Evolutionary conservation across 305 asterid genomes (phyloP), one percentile per base, ranked within the genome.

Genomic region (Fraxinus ornus): DNA sequence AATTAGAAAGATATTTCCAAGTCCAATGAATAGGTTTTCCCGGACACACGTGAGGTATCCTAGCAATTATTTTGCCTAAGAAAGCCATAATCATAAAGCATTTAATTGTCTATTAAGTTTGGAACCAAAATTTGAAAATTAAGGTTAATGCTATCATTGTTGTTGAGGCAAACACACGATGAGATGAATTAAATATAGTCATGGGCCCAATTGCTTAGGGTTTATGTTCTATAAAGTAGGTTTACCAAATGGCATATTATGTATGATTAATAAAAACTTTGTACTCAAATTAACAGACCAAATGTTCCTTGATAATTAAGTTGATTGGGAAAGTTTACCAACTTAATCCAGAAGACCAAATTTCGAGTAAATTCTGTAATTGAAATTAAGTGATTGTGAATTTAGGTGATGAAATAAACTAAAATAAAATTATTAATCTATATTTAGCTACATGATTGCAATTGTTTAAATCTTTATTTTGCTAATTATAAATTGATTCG

Each of bases 151-250:
- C 41, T 30, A 87, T 89, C 80, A 87, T 86, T 77, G 70, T 84
- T 84, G 64, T 84, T 79, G 84, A 84, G 83, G 82, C 87, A 85
- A 81, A 26, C 90, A 87, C 88, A 87, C 92, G 92, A 84, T 89
- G 86, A 32, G 76, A 66, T 80, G 84, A 80, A 35, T 26, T 57
- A 35, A 36, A 75, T 78, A 74, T 10, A 64, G 52, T 32, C 74
- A 83, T 87, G 90, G 89, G 83, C 85, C 83, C 87, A 82, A 71
- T 32, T 84, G 79, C 83, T 12, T 83, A 77, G 82, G 77, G 70
- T 78, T 87, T 55, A 77, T 81, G 84, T 64, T 52, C 84, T 87
- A 86, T 70, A 81, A 60, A 87, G 86, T 85, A 89, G 91, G 90
- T 86, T 86, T 88, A 90, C 93, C 92, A 78, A 87, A 86, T 85